phyloP scores from a whole-genome alignment of 108 stramenopile genomes.

The Parietichytrium sp. region DNA sequence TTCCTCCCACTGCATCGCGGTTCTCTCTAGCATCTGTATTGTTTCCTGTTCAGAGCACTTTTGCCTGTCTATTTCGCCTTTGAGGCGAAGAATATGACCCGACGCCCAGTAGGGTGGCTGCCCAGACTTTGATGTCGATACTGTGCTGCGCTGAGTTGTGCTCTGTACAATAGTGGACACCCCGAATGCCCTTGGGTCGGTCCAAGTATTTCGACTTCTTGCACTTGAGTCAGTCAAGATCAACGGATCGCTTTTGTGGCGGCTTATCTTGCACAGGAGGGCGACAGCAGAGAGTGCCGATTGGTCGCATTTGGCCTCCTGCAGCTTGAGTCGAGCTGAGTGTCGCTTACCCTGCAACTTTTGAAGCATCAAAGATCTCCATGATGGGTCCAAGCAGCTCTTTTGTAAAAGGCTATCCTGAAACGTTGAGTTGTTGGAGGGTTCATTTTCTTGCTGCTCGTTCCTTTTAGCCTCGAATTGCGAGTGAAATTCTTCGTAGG shows the following conservation, averaged over 20 bases:
- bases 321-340: not conserved
- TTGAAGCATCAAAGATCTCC: no score
- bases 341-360: not conserved
- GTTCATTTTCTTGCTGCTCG: no score
- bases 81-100: not conserved
- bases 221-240: no score
- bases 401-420: no score
- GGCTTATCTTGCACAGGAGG: not conserved
- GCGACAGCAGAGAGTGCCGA: no score
- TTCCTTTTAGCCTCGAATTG: no score
- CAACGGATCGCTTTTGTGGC: not conserved
- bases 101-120: not conserved
- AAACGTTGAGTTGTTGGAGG: no score
- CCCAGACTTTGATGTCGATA: not conserved
- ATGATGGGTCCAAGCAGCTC: no score
- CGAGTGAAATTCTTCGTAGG: no score
- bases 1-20: not conserved
- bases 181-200: not conserved
- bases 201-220: not conserved
- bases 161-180: not conserved
- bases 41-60: not conserved
- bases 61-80: not conserved
- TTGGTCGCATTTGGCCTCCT: not conserved
- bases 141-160: not conserved
- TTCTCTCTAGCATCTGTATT: not conserved